Evolutionary conservation across 2,329 filamentous ascomycete species (phyloP), one percentile per base, ranked within the genome.

Genomic region (Fusarium albosuccineum): DNA sequence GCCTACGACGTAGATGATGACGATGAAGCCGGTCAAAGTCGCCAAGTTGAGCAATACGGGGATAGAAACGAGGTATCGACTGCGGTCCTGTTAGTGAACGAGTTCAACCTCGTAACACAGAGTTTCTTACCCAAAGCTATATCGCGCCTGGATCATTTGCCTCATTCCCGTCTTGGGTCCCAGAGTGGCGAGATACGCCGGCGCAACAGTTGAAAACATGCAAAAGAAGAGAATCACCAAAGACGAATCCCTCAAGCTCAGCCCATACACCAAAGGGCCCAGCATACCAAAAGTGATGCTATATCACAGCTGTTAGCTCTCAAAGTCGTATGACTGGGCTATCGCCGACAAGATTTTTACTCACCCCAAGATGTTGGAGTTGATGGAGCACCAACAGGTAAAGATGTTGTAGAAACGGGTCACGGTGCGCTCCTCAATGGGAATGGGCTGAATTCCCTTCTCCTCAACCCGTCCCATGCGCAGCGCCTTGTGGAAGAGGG

Each of bases 61-160:
- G n/a, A 91, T 73, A 1, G 83, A 85, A 34, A 89, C 85, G 17
- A 87, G 77, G 70, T 88, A 89, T 40, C 84, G 82, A 16, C 83
- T 82, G 34, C 10, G n/a, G 8, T 1, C 3, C 16, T 9, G 52
- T 62, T 66, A 68, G 56, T 26, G 42, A 8, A 5, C 6, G 1
- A 3, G 14, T 30, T 39, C 6, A 27, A 13, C n/a, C 16, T n/a
- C 14, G 34, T 37, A 36, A 17, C 11, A 9, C 9, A 37, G 9
- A 2, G 22, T 9, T 58, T 41, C 51, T 64, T 76, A 86, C 80
- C 86, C 87, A 72, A 89, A 91, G 40, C 84, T 86, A 74, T 86
- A 91, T 22, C 89, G 81, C 5, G 89, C 88, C 67, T 89, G 87
- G 8, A 91, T 84, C 82, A 91, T 88, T 75, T 90, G 88, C 14